A percentile compares a stretch with the other conserved stretches of the same genome.
Conservation (phyloP, 2,329 filamentous ascomycete genomes). For the Torrubiella hemipterigena region DNA sequence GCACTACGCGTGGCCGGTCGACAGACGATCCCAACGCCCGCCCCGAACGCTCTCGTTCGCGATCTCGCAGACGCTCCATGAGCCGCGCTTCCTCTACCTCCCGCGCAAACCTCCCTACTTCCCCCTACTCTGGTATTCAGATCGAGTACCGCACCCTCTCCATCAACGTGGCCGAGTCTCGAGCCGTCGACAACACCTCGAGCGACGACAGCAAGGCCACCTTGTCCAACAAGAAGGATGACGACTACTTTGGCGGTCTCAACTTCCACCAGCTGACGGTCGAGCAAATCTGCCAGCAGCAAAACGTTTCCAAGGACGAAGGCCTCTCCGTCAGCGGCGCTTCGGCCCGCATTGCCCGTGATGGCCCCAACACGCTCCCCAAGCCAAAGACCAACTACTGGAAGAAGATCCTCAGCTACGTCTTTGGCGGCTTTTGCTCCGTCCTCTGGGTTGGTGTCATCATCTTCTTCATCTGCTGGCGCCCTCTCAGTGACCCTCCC, state of each 20-base stretch:
- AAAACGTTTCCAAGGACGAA: slow-evolving; percentile 20
- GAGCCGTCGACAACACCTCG: slow-evolving; percentile 13
- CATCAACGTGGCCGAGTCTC: slow-evolving; percentile 25
- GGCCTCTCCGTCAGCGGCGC: slow-evolving; percentile 23
- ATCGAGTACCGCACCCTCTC: slow-evolving; percentile 29
- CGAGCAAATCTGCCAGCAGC: slow-evolving; percentile 24
- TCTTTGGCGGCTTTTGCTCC: slow-evolving; percentile 36
- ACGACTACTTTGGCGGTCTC: slow-evolving; percentile 30
- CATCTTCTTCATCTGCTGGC: slow-evolving; percentile 36
- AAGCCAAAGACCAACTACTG: slow-evolving; percentile 28
- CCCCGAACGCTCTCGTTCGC: slow-evolving; percentile 8
- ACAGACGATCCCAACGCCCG: slow-evolving; percentile 2
- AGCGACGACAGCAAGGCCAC: slow-evolving; percentile 11
- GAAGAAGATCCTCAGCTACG: slow-evolving; percentile 26
- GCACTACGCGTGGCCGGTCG: slow-evolving; percentile 8
- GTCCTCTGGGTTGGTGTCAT: slow-evolving; percentile 33
- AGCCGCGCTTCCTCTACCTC: slow-evolving; percentile 11
- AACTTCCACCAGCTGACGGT: slow-evolving; percentile 22
- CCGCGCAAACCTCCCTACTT: slow-evolving; percentile 14
- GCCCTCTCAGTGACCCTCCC: slow-evolving; percentile 30
- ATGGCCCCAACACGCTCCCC: slow-evolving; percentile 29
- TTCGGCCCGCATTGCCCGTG: slow-evolving; percentile 20
- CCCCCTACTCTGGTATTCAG: slow-evolving; percentile 22
- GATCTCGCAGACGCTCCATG: slow-evolving; percentile 12
- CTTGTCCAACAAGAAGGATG: slow-evolving; percentile 21